phyloP scores from a whole-genome alignment of 768 basidiomycete genomes.

The Lyophyllum atratum region DNA sequence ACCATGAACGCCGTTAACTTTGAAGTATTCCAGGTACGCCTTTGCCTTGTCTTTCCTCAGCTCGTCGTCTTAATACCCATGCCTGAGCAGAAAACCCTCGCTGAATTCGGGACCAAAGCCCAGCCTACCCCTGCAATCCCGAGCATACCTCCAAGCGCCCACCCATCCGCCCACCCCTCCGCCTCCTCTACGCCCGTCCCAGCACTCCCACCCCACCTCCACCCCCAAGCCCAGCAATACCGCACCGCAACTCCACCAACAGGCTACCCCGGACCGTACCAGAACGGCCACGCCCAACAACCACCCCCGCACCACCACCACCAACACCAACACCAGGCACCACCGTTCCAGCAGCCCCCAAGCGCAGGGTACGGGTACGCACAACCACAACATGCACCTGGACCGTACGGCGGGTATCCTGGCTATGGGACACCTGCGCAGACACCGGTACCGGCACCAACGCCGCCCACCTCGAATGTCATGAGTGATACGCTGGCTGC shows the following conservation, averaged over 20 bases:
- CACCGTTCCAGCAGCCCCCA: neutral
- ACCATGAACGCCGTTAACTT: conserved; percentile 73
- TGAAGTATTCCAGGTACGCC: conserved; percentile 70
- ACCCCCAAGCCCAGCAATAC: conserved; percentile 28
- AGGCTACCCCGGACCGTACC: conserved; percentile 19
- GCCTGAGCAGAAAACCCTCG: conserved; percentile 56
- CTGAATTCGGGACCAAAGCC: conserved; percentile 43
- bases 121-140: conserved; percentile 23
- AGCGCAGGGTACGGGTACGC: conserved; percentile 1
- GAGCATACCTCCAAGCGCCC: conserved; percentile 21
- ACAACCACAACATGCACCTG: conserved; percentile 5
- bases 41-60: neutral
- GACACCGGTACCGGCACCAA: conserved; percentile 27
- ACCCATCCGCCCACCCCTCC: conserved; percentile 27
- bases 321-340: conserved; percentile 8
- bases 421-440: conserved; percentile 16
- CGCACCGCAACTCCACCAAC: conserved; percentile 36
- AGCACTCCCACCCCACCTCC: conserved; percentile 42
- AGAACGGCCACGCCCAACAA: conserved; percentile 21
- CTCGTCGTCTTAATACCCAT: neutral
- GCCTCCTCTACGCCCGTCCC: conserved; percentile 37
- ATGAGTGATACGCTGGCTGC: conserved; percentile 57
- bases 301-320: conserved; percentile 11
- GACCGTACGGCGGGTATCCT: neutral
- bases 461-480: conserved; percentile 20